Base-by-base conservation (phyloP, 192 early-diverging fungal genomes). In the Umbelopsis isabellina region DNA sequence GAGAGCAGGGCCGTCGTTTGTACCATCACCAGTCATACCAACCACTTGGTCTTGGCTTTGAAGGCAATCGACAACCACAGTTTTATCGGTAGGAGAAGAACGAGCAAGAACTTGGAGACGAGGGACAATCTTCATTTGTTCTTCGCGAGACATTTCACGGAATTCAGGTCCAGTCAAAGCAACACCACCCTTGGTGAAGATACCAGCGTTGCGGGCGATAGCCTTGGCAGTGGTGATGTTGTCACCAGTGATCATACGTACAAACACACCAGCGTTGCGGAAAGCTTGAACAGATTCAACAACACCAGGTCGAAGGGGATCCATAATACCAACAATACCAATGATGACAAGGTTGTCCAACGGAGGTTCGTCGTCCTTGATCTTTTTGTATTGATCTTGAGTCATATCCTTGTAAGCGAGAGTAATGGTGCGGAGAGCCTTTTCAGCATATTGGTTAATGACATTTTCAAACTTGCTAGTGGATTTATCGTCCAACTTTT, bases 221-320 rank as follows among this genome's bases (percentile, higher is more conserved):
- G 95, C 93, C 22, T 86, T 84, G 6, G 97, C 97, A 20, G 97
- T 97, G 49, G 88, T 88, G 37, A 94, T 76, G 83, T 95, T 86
- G 84, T 97, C 88, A 66, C 89, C 88, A 15, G 88, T 92, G 68
- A 95, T 94, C 94, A 97, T 97, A 44, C 94, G 88, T 25, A 97
- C 93, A 68, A 87, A 83, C 25, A 97, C 92, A 70, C 95, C 94
- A 46, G 94, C 94, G 65, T 81, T 81, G 68, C 89, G 85, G 76
- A 95, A 97, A 45, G 76, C 74, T 20, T 82, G 77, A 20, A 97
- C 93, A 64, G 92, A 88, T 76, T 91, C 85, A n/a, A 85, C 81
- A 9, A 94, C 94, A 51, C 87, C 91, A 11, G 89, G 87, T 48
- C 95, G 87, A 11, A 96, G 85, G 37, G 93, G 95, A 82, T 97